A percentile compares a stretch with the other conserved stretches of the same genome.
These are phyloP conservation scores for Raffaelea deltoideospora DNA, from an alignment of 2,329 filamentous ascomycete genomes.

Conservation along the genomic window DNA sequence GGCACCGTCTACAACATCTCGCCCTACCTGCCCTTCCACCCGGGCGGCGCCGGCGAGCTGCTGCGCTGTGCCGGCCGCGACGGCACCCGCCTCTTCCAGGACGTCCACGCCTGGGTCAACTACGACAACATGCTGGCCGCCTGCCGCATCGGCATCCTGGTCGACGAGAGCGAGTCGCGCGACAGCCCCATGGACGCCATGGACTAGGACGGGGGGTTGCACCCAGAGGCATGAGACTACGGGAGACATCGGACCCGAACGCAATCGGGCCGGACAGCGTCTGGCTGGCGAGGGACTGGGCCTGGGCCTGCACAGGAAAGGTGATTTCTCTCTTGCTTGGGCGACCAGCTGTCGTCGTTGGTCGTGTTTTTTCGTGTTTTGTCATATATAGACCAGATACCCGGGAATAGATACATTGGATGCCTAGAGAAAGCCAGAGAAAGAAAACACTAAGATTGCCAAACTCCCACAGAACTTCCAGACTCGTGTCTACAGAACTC, in stretches of 20 bases:
- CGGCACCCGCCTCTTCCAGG: slow-evolving; percentile 47
- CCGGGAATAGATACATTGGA: too few species aligned
- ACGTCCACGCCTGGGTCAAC: slow-evolving; percentile 59
- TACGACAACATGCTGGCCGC: slow-evolving; percentile 53
- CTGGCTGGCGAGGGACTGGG: too few species aligned
- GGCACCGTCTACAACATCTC: slow-evolving; percentile 91
- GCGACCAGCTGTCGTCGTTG: not conserved
- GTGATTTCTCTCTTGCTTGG: too few species aligned
- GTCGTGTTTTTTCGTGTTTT: not conserved
- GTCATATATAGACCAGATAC: not conserved
- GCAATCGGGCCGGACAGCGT: too few species aligned
- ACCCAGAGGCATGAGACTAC: too few species aligned
- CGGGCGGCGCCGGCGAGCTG: slow-evolving; percentile 67
- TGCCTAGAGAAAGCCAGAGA: too few species aligned
- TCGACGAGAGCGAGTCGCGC: slow-evolving; percentile 32
- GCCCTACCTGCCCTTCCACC: slow-evolving; percentile 81
- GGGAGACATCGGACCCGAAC: too few species aligned
- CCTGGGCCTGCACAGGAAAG: too few species aligned
- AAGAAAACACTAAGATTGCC: too few species aligned
- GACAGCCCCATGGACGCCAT: slow-evolving; percentile 40
- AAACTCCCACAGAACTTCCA: too few species aligned
- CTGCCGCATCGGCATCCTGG: slow-evolving; percentile 47
- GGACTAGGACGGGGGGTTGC: too few species aligned
- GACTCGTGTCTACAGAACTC: too few species aligned
- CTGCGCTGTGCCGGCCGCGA: slow-evolving; percentile 46